phyloP scores from a whole-genome alignment of 2,329 filamentous ascomycete species.

The Aspergillus sp. region DNA sequence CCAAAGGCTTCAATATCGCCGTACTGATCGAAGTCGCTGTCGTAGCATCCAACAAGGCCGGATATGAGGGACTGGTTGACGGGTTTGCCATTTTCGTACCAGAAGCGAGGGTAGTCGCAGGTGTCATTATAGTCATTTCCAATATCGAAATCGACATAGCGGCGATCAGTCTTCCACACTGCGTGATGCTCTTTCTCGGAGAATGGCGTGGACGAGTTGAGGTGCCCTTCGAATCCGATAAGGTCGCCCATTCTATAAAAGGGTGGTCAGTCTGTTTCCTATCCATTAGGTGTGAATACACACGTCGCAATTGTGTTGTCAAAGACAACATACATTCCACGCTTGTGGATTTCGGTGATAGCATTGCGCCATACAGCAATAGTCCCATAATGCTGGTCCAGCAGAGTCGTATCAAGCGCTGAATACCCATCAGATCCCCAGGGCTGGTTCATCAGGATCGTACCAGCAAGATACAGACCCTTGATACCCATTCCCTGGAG shows the following conservation, averaged over 20 bases:
- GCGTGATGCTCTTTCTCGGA: conserved; percentile 53
- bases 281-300: conserved; percentile 17
- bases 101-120: conserved; percentile 62
- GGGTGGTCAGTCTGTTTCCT: background rate
- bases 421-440: conserved; percentile 64
- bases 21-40: conserved; percentile 66
- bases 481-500: conserved; percentile 64
- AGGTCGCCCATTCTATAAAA: conserved; percentile 55
- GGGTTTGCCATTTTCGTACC: conserved; percentile 57
- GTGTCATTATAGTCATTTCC: conserved; percentile 54
- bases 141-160: conserved; percentile 60
- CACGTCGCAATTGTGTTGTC: conserved; percentile 66
- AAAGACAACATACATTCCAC: conserved; percentile 65
- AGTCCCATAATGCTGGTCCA: conserved; percentile 64
- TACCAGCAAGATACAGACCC: conserved; percentile 64
- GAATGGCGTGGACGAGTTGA: conserved; percentile 59
- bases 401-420: conserved; percentile 61
- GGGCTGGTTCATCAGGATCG: conserved; percentile 62
- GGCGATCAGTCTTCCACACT: conserved; percentile 56
- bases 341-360: conserved; percentile 59
- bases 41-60: conserved; percentile 56
- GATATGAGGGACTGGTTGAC: conserved; percentile 47
- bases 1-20: conserved; percentile 65
- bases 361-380: conserved; percentile 58
- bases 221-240: conserved; percentile 61